Base-by-base conservation (phyloP, 768 basidiomycete genomes). In the Sarcodon sp. region DNA sequence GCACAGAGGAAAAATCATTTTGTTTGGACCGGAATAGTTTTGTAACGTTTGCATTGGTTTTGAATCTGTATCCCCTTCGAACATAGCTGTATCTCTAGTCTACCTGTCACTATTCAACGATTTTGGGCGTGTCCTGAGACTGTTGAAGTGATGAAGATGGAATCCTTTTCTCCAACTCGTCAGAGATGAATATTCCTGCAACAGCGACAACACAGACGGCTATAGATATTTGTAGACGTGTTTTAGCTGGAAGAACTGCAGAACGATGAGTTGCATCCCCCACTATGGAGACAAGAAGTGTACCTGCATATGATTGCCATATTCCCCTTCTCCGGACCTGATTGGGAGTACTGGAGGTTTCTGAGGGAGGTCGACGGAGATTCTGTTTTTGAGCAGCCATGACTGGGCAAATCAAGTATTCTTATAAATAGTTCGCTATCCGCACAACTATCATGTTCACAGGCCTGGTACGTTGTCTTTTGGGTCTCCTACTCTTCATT, bases 361-460 rank as follows among this genome's bases (percentile, higher is more conserved):
- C 27, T 8, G 13, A 41, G 39, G 13, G 16, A 15, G 39, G 39
- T 27, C 13, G 39, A 8, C 39, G 44, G 36, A 44, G 44, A 18
- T 9, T n/a, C 10, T 27, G 37, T 51, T 46, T 47, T 51, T 46
- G 21, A 27, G 21, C 21, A 27, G 21, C 21, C 21, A 27, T 27
- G 21, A 27, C 21, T 27, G 21, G 4, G 21, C 21, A 27, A 27
- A 27, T 27, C 21, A 27, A 27, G 21, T 3, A 4, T 27, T 4
- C 21, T 27, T 27, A 27, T 4, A 3, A 27, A 2, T 27, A 27
- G 21, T 53, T 11, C 35, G 27, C 21, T 45, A 50, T 43, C 48
- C 58, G 48, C 48, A 27, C 35, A n/a, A 9, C 21, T 39, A 37
- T 33, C 43, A 87, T 87, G 85, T 87, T 87, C 63, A 87, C 85